Evolutionary conservation across 768 basidiomycete species (phyloP).

Genomic region (Boletus tylopilopsis): DNA sequence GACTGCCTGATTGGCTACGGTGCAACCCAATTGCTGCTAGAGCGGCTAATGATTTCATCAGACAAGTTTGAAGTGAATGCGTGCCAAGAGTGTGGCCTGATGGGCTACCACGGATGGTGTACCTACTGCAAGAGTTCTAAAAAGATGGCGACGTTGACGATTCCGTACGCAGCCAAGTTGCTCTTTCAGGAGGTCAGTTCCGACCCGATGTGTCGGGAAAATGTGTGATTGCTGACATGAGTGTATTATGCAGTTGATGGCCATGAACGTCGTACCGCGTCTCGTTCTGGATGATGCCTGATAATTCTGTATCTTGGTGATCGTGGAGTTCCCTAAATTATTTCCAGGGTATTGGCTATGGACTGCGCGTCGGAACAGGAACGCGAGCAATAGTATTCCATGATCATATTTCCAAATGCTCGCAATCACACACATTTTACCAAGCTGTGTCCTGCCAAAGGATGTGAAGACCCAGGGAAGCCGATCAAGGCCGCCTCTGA

Average conservation of each 20-base stretch:
- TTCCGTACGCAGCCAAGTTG: slow-evolving; percentile 94
- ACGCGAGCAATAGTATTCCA: neutral
- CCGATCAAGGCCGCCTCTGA: neutral
- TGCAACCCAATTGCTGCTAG: slow-evolving; percentile 93
- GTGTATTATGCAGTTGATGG: slow-evolving; percentile 65
- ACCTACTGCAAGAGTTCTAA: slow-evolving; percentile 98
- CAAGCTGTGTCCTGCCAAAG: slow-evolving; percentile 9
- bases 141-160: slow-evolving; percentile 90
- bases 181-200: slow-evolving; percentile 79
- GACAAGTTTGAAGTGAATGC: slow-evolving; percentile 98
- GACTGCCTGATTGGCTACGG: slow-evolving; percentile 98
- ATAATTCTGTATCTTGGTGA: slow-evolving; percentile 12
- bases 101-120: slow-evolving; percentile 96
- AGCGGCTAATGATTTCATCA: slow-evolving; percentile 98
- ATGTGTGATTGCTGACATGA: neutral
- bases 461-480: neutral
- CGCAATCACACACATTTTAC: neutral
- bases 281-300: slow-evolving; percentile 80
- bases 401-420: neutral
- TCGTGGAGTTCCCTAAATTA: no score
- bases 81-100: slow-evolving; percentile 89
- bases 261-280: slow-evolving; percentile 94
- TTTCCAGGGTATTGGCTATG: no score
- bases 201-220: neutral
- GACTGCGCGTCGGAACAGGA: slow-evolving; percentile 5